phyloP scores from a whole-genome alignment of 768 basidiomycete species.

The Russula vinacea region DNA sequence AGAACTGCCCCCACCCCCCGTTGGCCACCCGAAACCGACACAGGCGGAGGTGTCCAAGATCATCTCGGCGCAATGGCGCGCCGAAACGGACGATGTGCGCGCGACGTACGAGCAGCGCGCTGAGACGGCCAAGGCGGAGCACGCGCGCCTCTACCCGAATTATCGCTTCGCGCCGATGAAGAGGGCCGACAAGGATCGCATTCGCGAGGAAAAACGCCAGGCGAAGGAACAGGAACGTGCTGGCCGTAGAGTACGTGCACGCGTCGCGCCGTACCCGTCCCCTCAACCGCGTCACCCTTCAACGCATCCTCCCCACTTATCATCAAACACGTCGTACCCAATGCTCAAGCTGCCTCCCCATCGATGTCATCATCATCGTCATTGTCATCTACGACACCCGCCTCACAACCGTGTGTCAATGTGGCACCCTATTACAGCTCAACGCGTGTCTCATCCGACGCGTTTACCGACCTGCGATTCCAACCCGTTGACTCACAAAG shows the following conservation, averaged over 20 bases:
- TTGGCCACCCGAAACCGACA: slow-evolving; percentile 34
- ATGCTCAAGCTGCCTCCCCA: background rate
- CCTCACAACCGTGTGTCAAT: slow-evolving; percentile 2
- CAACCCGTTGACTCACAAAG: background rate
- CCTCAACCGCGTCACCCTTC: slow-evolving; percentile 12
- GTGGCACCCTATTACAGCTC: background rate
- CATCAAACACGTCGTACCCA: slow-evolving; percentile 1
- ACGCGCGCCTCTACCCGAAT: slow-evolving; percentile 24
- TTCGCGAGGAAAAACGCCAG: slow-evolving; percentile 24
- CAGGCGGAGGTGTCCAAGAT: slow-evolving; percentile 46
- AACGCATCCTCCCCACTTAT: background rate
- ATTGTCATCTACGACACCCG: slow-evolving; percentile 1
- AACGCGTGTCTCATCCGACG: slow-evolving; percentile 15
- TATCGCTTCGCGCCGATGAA: slow-evolving; percentile 30
- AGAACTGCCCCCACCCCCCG: slow-evolving; percentile 33
- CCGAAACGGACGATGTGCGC: slow-evolving; percentile 39
- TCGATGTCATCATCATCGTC: slow-evolving; percentile 8
- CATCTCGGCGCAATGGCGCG: slow-evolving; percentile 43
- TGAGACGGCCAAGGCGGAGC: slow-evolving; percentile 26
- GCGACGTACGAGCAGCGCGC: slow-evolving; percentile 22
- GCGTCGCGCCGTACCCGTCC: slow-evolving; percentile 16
- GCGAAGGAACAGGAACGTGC: slow-evolving; percentile 26
- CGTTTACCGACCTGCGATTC: background rate
- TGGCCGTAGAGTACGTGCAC: slow-evolving; percentile 7
- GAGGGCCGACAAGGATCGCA: slow-evolving; percentile 26